phyloP scores from a whole-genome alignment of 2,329 filamentous ascomycete species.

The Fusarium sp. region DNA sequence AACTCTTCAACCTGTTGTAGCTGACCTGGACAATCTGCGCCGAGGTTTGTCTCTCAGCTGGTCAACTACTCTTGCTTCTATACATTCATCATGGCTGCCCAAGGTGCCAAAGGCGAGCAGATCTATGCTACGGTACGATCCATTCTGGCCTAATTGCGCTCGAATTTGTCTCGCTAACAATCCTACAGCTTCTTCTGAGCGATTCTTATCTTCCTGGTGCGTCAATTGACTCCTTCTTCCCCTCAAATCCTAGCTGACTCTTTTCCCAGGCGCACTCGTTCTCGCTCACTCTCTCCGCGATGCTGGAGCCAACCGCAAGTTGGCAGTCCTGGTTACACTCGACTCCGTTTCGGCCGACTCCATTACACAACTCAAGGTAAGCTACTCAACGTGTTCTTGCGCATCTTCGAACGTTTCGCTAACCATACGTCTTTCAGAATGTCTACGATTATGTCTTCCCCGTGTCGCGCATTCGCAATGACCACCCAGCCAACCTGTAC shows the following conservation, averaged over 20 bases:
- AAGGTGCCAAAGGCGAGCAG: slow-evolving; percentile 54
- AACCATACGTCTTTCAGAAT: slow-evolving; percentile 59
- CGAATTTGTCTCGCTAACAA: slow-evolving; percentile 12
- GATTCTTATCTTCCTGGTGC: slow-evolving; percentile 93
- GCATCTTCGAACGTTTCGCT: background rate
- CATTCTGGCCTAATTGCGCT: slow-evolving; percentile 7
- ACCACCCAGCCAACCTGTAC: slow-evolving; percentile 81
- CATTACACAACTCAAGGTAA: slow-evolving; percentile 81
- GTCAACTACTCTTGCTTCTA: slow-evolving; percentile 17
- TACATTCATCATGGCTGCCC: slow-evolving; percentile 52
- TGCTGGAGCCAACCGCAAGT: slow-evolving; percentile 79
- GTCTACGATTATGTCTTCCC: slow-evolving; percentile 91
- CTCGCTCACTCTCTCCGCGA: slow-evolving; percentile 95
- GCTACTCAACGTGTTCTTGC: slow-evolving; percentile 31
- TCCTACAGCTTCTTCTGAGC: slow-evolving; percentile 82
- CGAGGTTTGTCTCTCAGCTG: slow-evolving; percentile 37
- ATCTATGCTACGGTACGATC: slow-evolving; percentile 67
- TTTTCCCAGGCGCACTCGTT: slow-evolving; percentile 80
- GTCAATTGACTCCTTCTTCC: slow-evolving; percentile 40
- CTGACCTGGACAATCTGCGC: slow-evolving; percentile 38
- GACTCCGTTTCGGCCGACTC: slow-evolving; percentile 81
- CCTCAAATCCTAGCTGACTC: slow-evolving; percentile 18
- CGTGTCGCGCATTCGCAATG: slow-evolving; percentile 82
- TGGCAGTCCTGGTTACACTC: slow-evolving; percentile 84
- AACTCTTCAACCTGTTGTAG: slow-evolving; percentile 33